A percentile compares a stretch with the other conserved stretches of the same genome.
Evolutionary conservation across 73 alveolate genomes (phyloP).

Genomic region (Stentor coeruleus): DNA sequence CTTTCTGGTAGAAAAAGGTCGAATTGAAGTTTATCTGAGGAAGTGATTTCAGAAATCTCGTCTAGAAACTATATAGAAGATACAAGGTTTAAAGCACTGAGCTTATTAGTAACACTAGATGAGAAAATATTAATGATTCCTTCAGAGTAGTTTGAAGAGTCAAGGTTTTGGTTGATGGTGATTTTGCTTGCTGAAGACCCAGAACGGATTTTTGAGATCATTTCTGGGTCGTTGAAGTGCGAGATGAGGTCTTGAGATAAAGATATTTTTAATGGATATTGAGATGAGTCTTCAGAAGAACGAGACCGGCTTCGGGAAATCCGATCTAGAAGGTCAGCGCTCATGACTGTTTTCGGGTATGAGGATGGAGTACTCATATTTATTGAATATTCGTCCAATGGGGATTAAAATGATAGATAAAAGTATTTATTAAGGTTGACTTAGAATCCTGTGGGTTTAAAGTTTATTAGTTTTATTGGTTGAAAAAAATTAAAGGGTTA

Average conservation of each 20-base stretch:
- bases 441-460: too few relatives aligned
- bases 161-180: not conserved
- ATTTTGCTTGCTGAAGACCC: not conserved
- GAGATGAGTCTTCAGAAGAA: not conserved
- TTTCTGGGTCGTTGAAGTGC: constrained; percentile 5
- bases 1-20: not conserved
- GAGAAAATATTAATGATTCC: not conserved
- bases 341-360: too few relatives aligned
- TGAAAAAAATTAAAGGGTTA: too few relatives aligned
- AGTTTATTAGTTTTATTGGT: too few relatives aligned
- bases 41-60: not conserved
- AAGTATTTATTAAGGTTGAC: too few relatives aligned
- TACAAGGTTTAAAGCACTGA: not conserved
- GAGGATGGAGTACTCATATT: too few relatives aligned
- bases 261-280: not conserved
- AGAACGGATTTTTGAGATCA: not conserved
- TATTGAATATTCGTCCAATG: too few relatives aligned
- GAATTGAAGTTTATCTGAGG: not conserved
- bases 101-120: not conserved
- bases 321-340: not conserved
- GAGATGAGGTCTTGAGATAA: not conserved
- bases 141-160: not conserved
- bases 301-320: constrained; percentile 19
- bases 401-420: too few relatives aligned
- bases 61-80: not conserved